These are phyloP conservation scores for Amphibolis antarctica DNA, from an alignment of 106 monocot genomes.

Conservation along the genomic window DNA sequence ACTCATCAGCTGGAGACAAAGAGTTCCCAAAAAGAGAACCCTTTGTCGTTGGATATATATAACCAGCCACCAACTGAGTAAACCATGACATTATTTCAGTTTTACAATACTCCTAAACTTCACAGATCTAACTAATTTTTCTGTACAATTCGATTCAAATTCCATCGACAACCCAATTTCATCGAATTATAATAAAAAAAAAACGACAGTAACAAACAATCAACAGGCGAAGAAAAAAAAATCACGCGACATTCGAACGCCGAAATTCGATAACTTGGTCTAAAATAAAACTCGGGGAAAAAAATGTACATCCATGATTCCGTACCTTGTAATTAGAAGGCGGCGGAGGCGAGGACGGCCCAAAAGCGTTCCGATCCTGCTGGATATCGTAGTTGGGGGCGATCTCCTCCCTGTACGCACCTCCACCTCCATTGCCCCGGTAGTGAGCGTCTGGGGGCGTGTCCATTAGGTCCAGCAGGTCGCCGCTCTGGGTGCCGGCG, in stretches of 20 bases:
- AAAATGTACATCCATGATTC: not conserved
- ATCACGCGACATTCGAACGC: not conserved
- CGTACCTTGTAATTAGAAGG: not conserved
- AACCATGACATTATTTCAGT: too few species aligned
- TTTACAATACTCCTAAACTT: too few species aligned
- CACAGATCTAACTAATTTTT: too few species aligned
- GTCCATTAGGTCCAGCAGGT: conserved; percentile 35
- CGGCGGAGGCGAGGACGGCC: conserved; percentile 10
- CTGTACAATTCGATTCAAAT: too few species aligned
- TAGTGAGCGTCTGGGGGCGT: conserved; percentile 17
- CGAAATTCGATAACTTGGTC: not conserved
- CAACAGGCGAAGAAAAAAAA: not conserved
- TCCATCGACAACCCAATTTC: too few species aligned
- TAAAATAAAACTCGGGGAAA: not conserved
- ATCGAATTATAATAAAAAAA: too few species aligned
- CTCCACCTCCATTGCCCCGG: conserved; percentile 6
- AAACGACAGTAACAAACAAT: too few species aligned
- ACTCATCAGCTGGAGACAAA: too few species aligned
- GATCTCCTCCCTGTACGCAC: conserved; percentile 39
- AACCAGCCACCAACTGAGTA: too few species aligned
- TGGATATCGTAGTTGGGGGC: conserved; percentile 75
- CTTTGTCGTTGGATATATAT: too few species aligned
- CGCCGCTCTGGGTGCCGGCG: conserved; percentile 12
- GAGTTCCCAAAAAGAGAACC: too few species aligned
- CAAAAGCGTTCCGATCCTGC: conserved; percentile 30